These are phyloP conservation scores for Jimgerdemannia flammicorona DNA, from an alignment of 192 early-diverging fungal genomes.

Conservation along the genomic window DNA sequence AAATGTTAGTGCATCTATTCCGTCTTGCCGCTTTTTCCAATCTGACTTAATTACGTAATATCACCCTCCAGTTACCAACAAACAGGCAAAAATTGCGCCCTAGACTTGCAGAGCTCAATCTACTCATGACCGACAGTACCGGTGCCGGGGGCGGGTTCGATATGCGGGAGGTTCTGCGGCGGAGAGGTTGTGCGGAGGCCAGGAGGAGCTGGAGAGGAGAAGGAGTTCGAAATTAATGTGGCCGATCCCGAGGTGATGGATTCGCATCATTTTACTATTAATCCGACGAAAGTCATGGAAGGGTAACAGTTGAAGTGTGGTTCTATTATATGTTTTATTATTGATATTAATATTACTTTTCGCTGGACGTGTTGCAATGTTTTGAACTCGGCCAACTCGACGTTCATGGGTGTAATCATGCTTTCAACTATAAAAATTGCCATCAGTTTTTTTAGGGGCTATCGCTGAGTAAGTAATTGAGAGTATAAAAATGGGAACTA, in stretches of 20 bases:
- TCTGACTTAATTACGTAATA: no score
- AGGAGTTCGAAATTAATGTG: constrained; percentile 84
- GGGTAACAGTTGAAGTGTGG: no score
- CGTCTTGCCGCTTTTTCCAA: no score
- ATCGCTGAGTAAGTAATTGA: no score
- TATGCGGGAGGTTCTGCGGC: constrained; percentile 81
- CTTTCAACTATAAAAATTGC: no score
- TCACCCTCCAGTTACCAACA: constrained; percentile 10
- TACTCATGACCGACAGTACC: constrained; percentile 72
- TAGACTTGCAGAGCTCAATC: constrained; percentile 75
- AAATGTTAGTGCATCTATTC: neutral
- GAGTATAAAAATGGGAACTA: no score
- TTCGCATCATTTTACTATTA: constrained; percentile 88
- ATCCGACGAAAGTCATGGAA: constrained; percentile 81
- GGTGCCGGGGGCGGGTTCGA: constrained; percentile 74
- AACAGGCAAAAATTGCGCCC: constrained; percentile 30
- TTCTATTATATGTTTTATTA: no score
- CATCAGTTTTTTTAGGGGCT: no score
- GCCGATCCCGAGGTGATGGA: constrained; percentile 79
- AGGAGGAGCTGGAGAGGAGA: constrained; percentile 43
- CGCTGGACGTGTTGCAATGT: no score
- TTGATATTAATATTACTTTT: no score
- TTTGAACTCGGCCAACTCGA: no score
- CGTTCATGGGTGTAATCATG: no score
- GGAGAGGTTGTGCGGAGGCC: constrained; percentile 57